Conservation (phyloP, 2,329 filamentous ascomycete species). For the Aspergillus niger region DNA sequence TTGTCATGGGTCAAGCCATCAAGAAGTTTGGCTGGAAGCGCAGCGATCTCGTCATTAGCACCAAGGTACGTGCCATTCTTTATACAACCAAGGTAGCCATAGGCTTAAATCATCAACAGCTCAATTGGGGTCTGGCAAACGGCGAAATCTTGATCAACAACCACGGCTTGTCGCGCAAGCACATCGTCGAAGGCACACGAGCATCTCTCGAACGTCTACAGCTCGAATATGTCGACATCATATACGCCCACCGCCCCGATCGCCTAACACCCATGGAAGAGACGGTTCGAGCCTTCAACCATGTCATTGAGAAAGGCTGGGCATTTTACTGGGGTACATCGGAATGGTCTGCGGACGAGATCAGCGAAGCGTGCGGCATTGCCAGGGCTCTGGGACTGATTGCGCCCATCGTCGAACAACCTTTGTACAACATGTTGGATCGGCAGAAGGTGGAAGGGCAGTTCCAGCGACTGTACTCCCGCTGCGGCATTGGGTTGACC, state of each 20-base stretch:
- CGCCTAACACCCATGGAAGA: conserved; percentile 70
- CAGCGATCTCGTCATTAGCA: conserved; percentile 50
- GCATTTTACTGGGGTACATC: conserved; percentile 73
- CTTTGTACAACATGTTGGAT: conserved; percentile 66
- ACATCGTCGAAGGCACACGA: conserved; percentile 67
- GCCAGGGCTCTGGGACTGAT: conserved; percentile 64
- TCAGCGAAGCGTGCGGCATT: conserved; percentile 63
- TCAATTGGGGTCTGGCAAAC: conserved; percentile 65
- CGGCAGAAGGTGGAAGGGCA: conserved; percentile 65
- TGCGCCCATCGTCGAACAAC: conserved; percentile 58
- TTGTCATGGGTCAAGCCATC: conserved; percentile 58
- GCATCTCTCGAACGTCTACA: conserved; percentile 63
- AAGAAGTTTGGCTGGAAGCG: conserved; percentile 60
- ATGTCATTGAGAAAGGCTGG: conserved; percentile 68
- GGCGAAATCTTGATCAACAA: conserved; percentile 68
- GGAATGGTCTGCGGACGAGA: conserved; percentile 69
- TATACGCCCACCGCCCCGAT: conserved; percentile 72
- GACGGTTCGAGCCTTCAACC: conserved; percentile 70
- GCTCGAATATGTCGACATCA: conserved; percentile 68
- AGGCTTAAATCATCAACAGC: conserved; percentile 30
- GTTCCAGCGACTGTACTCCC: conserved; percentile 61
- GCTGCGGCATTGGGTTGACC: conserved; percentile 64
- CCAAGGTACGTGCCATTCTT: conserved; percentile 30
- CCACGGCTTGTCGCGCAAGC: conserved; percentile 68
- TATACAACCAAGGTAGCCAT: not conserved